Evolutionary conservation across 805 yeast species (phyloP), one percentile per base, ranked within the genome.

Genomic region (Yueomyces sp.): DNA sequence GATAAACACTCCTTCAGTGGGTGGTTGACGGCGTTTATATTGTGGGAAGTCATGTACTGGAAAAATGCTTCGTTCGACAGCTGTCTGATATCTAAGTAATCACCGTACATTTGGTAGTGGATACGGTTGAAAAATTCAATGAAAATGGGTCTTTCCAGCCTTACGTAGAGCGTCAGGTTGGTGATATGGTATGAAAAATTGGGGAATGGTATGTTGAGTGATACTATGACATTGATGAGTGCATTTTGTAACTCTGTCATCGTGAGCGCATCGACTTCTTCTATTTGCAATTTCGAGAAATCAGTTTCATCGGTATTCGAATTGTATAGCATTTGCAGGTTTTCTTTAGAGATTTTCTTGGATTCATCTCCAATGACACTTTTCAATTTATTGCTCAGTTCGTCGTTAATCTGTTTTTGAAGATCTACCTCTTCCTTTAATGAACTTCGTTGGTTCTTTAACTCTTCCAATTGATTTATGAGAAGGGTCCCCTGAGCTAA

Each of bases 201-300:
- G n/a, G 57, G 41, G 41, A 50, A 62, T 26, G 67, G 64, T 26
- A 63, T 55, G 19, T 55, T 55, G 39, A 64, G 52, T 36, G 59
- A 49, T 5, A 64, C 47, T 42, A 65, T 51, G 6, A 64, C 47
- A 49, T 64, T 63, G 45, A 64, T 65, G 31, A 64, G 49, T 5
- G 56, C 48, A 49, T 64, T 65, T 30, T 62, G 66, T 12, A 64
- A 52, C 30, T 58, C 53, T 2, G 55, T 49, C 49, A 57, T 41
- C 27, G 59, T 52, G 8, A 64, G 49, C 2, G 44, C 40, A 41
- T 64, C 65, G 7, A 65, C 57, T 34, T 47, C 40, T 3, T 49
- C 47, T 1, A 65, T 11, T 5, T 26, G 12, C 28, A 38, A 38
- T 6, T 37, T 31, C 34, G 19, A 19, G 19, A 19, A 19, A 9